Percentiles rank a stretch among this genome's conserved stretches.
phyloP scores from a whole-genome alignment of 1,284 basidiomycete species.

The Erythrobasidium hasegawianum region DNA sequence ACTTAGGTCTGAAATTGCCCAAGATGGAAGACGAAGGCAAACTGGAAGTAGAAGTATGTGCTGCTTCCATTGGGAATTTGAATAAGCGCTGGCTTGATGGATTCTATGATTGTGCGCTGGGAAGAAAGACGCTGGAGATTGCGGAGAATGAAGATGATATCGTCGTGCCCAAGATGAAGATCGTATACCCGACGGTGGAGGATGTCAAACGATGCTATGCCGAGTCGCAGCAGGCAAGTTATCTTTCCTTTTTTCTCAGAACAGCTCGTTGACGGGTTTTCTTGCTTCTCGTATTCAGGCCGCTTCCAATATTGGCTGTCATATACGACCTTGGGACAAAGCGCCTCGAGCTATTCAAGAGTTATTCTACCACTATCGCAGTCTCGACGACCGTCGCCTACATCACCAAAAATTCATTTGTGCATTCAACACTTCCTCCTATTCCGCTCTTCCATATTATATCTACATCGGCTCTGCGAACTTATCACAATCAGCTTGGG shows the following conservation, averaged over 20 bases:
- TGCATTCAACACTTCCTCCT: slow-evolving; percentile 14
- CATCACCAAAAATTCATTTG: slow-evolving; percentile 36
- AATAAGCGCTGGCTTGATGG: slow-evolving; percentile 17
- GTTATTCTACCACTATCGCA: slow-evolving; percentile 35
- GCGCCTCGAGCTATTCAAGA: slow-evolving; percentile 12
- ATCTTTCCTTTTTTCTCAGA: too few relatives aligned
- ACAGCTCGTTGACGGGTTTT: too few relatives aligned
- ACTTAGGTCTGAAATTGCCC: not conserved
- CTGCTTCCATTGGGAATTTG: slow-evolving; percentile 25
- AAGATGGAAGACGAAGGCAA: not conserved
- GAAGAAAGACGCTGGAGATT: slow-evolving; percentile 3
- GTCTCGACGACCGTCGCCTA: slow-evolving; percentile 32
- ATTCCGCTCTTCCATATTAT: slow-evolving; percentile 19
- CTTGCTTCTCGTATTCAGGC: not conserved
- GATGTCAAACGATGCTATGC: slow-evolving; percentile 29
- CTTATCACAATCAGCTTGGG: slow-evolving; percentile 25
- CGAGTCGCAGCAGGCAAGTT: slow-evolving; percentile 15
- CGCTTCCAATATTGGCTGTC: slow-evolving; percentile 34
- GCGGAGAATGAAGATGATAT: not conserved
- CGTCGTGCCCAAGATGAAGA: slow-evolving; percentile 14
- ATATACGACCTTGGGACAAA: not conserved
- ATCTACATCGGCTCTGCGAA: slow-evolving; percentile 36
- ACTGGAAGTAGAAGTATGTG: slow-evolving; percentile 33
- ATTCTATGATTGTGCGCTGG: slow-evolving; percentile 25
- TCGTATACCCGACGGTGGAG: slow-evolving; percentile 34